Evolutionary conservation across 1,284 basidiomycete species (phyloP), one percentile per base, ranked within the genome.

Genomic region (Tranzscheliella williamsii): DNA sequence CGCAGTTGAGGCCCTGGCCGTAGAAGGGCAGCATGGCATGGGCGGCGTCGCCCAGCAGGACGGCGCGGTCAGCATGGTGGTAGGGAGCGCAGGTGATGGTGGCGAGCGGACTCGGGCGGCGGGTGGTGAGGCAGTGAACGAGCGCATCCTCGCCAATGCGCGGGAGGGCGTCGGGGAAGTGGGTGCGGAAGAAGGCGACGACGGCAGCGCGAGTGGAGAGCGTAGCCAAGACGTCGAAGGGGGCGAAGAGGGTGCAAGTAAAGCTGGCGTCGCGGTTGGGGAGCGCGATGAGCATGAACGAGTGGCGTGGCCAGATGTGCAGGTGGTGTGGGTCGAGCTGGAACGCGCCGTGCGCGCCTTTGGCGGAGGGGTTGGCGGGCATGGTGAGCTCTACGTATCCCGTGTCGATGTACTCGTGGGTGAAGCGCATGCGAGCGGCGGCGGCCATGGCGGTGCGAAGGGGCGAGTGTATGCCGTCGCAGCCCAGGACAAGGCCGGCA

Each of bases 11-110:
- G 16, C 94, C 94, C 82, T 98, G 94, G 18, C 79, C 94, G 79
- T 94, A 98, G 81, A 98, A 98, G 38, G 94, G 94, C 20, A 93
- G 90, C 91, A 96, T 96, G 32, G 90, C 88, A 79, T 98, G 94
- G 5, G 92, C 90, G 26, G 94, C 87, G 79, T 98, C 94, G 38
- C 94, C 94, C 38, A 98, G 81, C 43, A 98, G 83, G 29, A 97
- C 83, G 41, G 84, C 91, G 68, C 90, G 85, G 79, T 91, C 90
- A 78, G 85, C 85, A 82, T 90, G 92, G 78, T 93, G 89, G 79
- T 94, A 91, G 32, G 92, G 92, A 51, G 83, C 85, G 69, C 86
- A 85, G 87, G 90, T 91, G 71, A 93, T 88, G 67, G 87, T 91
- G 70, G 96, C 91, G 68, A 98, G 82, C 51, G 90, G 85, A 74